Conservation (phyloP, 345 rosid species). For the Eucalyptus camaldulensis region DNA sequence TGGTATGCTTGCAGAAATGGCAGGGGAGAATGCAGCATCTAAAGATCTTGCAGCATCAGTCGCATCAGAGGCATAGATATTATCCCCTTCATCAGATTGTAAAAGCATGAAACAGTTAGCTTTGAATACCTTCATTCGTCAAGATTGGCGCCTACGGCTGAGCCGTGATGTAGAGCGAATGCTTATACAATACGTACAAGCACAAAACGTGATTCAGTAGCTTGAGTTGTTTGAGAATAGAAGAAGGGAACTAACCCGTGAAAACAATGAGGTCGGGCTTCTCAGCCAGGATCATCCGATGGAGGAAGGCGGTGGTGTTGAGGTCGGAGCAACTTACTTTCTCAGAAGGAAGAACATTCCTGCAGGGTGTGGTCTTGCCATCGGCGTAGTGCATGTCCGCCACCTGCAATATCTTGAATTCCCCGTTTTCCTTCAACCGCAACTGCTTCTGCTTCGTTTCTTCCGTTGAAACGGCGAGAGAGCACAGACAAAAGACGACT, state of each 20-base stretch:
- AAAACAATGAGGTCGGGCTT: constrained; percentile 78
- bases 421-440: constrained; percentile 41
- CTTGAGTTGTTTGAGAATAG: background rate
- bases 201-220: background rate
- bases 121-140: background rate
- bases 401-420: constrained; percentile 80
- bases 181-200: background rate
- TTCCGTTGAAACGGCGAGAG: background rate
- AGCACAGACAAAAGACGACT: background rate
- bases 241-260: constrained; percentile 35
- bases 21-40: constrained; percentile 68
- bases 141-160: background rate
- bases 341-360: constrained; percentile 41
- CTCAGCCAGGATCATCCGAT: constrained; percentile 68
- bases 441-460: constrained; percentile 6
- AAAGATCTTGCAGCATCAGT: constrained; percentile 52
- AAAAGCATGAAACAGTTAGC: background rate
- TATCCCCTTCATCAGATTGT: constrained; percentile 45
- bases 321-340: constrained; percentile 58
- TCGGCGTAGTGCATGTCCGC: constrained; percentile 88
- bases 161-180: background rate
- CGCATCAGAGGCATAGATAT: constrained; percentile 49
- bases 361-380: constrained; percentile 48
- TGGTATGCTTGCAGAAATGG: constrained; percentile 63
- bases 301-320: constrained; percentile 68